Base-by-base conservation (phyloP, 2,329 filamentous ascomycete species). In the Fusarium torreyae region DNA sequence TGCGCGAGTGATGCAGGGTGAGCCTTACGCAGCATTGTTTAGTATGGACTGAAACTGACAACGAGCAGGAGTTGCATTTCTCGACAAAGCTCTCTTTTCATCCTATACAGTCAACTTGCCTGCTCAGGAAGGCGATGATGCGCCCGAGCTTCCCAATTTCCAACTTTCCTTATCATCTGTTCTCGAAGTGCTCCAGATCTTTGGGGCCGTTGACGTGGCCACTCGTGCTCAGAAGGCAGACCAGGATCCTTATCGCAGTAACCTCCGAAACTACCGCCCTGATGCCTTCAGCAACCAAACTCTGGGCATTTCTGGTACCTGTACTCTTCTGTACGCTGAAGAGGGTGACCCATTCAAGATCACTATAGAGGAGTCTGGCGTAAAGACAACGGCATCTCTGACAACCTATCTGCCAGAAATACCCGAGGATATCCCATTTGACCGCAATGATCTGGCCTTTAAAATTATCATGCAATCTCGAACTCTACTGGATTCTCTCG, bases 141-240 rank as follows among this genome's bases (percentile, higher is more conserved):
- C 79, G 0, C 60, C 77, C 1, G 78, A 83, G 6, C 85, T 88
- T 31, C 90, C 93, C 9, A 88, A 87, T 52, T 99, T 99, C 77
- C 91, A 97, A 77, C 91, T 98, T 69, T 96, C 94, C 3, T 87
- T 99, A 10, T 86, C 91, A 6, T 93, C 95, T 18, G 87, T 99
- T 5, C 88, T 99, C 54, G 96, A 98, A 81, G 97, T 95, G 1
- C 86, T 99, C 9, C 95, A 98, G 76, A 98, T 99, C 50, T 97
- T 99, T 75, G 94, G 94, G 50, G 89, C 94, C n/a, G 88, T 94
- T 45, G 92, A 93, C 69, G 85, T 89, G 15, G 83, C 88, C 7
- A 84, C 83, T 40, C 86, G 87, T 67, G 82, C 86, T 49, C 83
- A 86, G 51, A 89, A 86, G 73, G 82, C 85, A 8, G 88, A 90